These are phyloP conservation scores for Megacollybia platyphylla DNA, from an alignment of 1,284 basidiomycete genomes.

Conservation along the genomic window DNA sequence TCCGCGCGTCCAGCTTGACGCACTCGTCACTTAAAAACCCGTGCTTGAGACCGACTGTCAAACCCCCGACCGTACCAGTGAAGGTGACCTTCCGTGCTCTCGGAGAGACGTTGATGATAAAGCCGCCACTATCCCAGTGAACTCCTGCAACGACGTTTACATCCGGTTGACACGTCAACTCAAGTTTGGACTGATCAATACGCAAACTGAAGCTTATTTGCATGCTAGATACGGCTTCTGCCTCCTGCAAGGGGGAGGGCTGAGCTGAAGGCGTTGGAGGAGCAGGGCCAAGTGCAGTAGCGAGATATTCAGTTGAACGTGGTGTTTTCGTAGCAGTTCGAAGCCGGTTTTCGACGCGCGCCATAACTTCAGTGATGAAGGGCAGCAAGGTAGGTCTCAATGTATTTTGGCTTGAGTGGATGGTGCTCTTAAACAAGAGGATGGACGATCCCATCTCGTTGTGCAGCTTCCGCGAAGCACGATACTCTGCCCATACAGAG, in stretches of 20 bases:
- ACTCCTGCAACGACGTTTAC: conserved; percentile 80
- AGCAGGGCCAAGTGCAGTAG: conserved; percentile 6
- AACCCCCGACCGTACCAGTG: conserved; percentile 67
- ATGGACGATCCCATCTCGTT: conserved; percentile 33
- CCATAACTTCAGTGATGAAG: conserved; percentile 67
- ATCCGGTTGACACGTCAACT: conserved; percentile 78
- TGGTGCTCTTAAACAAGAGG: conserved; percentile 64
- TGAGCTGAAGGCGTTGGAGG: neutral
- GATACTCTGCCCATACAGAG: conserved; percentile 77
- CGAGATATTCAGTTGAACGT: conserved; percentile 6
- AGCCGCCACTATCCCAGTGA: conserved; percentile 87
- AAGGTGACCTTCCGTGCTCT: conserved; percentile 60
- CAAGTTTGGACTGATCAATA: conserved; percentile 78
- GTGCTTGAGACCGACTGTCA: conserved; percentile 69
- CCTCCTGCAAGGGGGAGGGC: conserved; percentile 1
- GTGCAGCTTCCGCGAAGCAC: conserved; percentile 33
- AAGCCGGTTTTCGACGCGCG: conserved; percentile 53
- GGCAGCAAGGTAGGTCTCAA: conserved; percentile 72
- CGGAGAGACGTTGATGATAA: conserved; percentile 66
- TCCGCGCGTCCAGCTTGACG: conserved; percentile 60
- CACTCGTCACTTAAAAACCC: conserved; percentile 75
- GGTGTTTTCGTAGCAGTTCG: conserved; percentile 20
- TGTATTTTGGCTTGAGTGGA: conserved; percentile 80
- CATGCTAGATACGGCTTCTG: conserved; percentile 32
- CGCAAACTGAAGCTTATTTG: conserved; percentile 76